Evolutionary conservation across 1,284 basidiomycete genomes (phyloP), one percentile per base, ranked within the genome.

Genomic region (Ustilago lituana): DNA sequence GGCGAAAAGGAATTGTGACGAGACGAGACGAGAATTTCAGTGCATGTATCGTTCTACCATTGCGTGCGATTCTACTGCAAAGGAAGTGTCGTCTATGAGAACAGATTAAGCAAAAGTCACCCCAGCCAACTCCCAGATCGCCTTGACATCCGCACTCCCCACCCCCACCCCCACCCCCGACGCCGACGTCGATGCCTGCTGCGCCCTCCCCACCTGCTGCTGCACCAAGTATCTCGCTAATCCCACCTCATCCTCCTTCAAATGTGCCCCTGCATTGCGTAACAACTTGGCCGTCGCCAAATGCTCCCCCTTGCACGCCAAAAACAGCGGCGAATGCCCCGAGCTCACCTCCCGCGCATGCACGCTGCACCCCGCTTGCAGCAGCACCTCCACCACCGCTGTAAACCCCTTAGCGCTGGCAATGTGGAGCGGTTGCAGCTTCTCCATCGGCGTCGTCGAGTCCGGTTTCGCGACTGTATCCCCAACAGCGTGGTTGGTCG

Each of bases 351-450:
- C 60, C 6, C 74, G 24, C 20, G 90, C 84, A 82, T 95, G 93
- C 10, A 96, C 93, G n/a, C 92, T 85, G 2, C 92, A 91, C 2
- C 93, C 93, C 1, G 88, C 87, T 58, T 88, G 85, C 29, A 96
- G 85, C 29, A 96, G 84, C 32, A 87, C 77, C 27, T 85, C 84
- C 23, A 89, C 87, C 46, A 88, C 87, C 6, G 80, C 82, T 1
- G 83, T 68, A 63, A 87, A 86, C 0, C 91, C 91, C 48, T 89
- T 88, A 32, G 93, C 81, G 35, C 90, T 87, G 2, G 93, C 92
- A 19, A 90, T 86, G 74, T 95, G 93, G 33, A 95, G 83, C 5
- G 92, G 90, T 9, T 91, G 88, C 53, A 70, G 26, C 22, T 61
- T 57, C n/a, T 76, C 72, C 20, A 73, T 33, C 6, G 56, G 67